These are phyloP conservation scores for Phytopythium litorale DNA, from an alignment of 352 stramenopile genomes.

Conservation along the genomic window DNA sequence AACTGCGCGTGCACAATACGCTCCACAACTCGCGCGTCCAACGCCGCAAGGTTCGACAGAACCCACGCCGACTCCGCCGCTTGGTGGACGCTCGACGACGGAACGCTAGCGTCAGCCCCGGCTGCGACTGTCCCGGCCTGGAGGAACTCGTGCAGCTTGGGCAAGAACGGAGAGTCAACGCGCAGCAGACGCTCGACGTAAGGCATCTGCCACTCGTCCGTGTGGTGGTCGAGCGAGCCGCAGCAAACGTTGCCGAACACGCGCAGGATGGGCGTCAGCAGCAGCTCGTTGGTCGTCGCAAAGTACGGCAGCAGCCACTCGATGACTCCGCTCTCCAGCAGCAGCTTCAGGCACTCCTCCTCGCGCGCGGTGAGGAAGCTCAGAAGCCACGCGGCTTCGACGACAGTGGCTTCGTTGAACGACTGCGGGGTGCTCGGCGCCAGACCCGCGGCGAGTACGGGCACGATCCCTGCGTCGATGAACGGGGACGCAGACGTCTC, in stretches of 20 bases:
- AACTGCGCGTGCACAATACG: conserved; percentile 48
- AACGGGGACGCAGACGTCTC: conserved; percentile 75
- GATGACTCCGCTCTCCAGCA: conserved; percentile 57
- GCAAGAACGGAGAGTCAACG: conserved; percentile 47
- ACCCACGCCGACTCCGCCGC: conserved; percentile 71
- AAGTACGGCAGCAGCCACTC: conserved; percentile 60
- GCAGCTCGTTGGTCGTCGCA: conserved; percentile 44
- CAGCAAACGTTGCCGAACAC: conserved; percentile 83
- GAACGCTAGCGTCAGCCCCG: conserved; percentile 19
- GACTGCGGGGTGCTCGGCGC: conserved; percentile 17
- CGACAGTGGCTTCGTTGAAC: conserved; percentile 50
- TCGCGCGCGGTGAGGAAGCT: conserved; percentile 85
- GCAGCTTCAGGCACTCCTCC: conserved; percentile 58
- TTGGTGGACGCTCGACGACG: conserved; percentile 26
- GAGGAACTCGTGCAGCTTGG: conserved; percentile 57
- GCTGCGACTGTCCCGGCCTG: conserved; percentile 14
- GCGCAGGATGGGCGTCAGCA: conserved; percentile 72
- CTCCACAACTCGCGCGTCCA: conserved; percentile 48
- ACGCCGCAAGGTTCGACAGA: conserved; percentile 69
- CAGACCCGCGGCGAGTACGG: conserved; percentile 39
- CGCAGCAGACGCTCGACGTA: conserved; percentile 43
- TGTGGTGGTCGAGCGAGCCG: conserved; percentile 60
- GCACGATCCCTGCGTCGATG: conserved; percentile 62
- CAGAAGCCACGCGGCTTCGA: conserved; percentile 84
- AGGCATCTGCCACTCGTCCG: conserved; percentile 68